Conservation (phyloP, 2,329 filamentous ascomycete species). For the Botryotinia narcissicola region DNA sequence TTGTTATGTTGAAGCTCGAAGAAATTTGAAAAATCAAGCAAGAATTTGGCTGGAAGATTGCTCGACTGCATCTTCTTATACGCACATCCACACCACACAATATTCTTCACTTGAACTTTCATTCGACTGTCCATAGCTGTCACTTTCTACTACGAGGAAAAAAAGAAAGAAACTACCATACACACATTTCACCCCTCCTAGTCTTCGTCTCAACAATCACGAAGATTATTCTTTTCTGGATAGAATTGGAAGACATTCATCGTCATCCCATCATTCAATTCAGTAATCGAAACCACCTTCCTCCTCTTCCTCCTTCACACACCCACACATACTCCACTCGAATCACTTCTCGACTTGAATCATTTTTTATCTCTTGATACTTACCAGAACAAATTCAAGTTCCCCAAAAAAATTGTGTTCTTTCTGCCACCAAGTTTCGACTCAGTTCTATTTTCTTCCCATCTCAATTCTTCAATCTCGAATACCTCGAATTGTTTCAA, state of each 20-base stretch:
- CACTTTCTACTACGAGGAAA: constrained; percentile 25
- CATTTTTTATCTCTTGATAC: neutral
- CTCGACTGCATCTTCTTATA: constrained; percentile 8
- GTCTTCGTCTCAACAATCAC: constrained; percentile 8
- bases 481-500: neutral
- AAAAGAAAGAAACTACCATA: constrained; percentile 22
- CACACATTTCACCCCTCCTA: neutral
- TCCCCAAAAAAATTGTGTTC: constrained; percentile 6
- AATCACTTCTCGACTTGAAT: neutral
- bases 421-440: neutral
- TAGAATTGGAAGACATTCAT: neutral
- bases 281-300: constrained; percentile 6
- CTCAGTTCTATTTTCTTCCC: neutral
- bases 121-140: constrained; percentile 35
- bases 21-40: neutral
- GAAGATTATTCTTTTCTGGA: constrained; percentile 12
- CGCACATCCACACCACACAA: constrained; percentile 11
- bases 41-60: constrained; percentile 19
- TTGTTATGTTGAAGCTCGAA: constrained; percentile 23
- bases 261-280: neutral
- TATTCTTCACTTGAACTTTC: constrained; percentile 25
- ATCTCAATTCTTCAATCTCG: neutral
- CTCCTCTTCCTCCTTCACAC: neutral
- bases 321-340: neutral
- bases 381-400: constrained; percentile 11